Evolutionary conservation across 345 rosid species (phyloP).

Genomic region (Erysimum cheiranthoides): DNA sequence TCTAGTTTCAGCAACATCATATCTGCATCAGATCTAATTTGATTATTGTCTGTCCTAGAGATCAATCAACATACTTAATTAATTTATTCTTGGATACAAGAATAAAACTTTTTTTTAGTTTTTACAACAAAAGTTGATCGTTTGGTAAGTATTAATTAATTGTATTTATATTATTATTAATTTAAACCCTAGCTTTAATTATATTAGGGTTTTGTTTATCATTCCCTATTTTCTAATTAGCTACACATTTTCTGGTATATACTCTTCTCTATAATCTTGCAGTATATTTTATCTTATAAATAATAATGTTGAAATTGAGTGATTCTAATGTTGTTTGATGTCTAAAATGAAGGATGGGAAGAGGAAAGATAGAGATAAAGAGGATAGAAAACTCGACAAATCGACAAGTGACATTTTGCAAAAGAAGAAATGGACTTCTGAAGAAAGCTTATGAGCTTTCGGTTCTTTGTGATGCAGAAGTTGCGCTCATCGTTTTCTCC

Average conservation of each 20-base stretch:
- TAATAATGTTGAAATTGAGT: background rate
- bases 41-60: constrained; percentile 38
- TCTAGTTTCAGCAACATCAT: constrained; percentile 24
- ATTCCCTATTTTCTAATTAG: background rate
- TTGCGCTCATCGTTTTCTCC: constrained; percentile 94
- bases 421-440: constrained; percentile 88
- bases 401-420: constrained; percentile 95
- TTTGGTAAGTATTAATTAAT: constrained; percentile 14
- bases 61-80: constrained; percentile 39
- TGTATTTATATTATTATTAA: background rate
- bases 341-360: constrained; percentile 63
- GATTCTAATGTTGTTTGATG: constrained; percentile 14
- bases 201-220: constrained; percentile 24
- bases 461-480: constrained; percentile 91
- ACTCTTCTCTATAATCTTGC: background rate
- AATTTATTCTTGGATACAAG: constrained; percentile 17
- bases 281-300: background rate
- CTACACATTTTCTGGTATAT: background rate
- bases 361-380: constrained; percentile 98
- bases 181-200: constrained; percentile 39
- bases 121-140: background rate
- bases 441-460: constrained; percentile 94
- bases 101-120: background rate
- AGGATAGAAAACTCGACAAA: constrained; percentile 95
- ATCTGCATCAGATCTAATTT: constrained; percentile 32